Percentiles rank a stretch among this genome's conserved stretches.
These are phyloP conservation scores for Colletotrichum karsti DNA, from an alignment of 2,329 filamentous ascomycete species.

Conservation along the genomic window DNA sequence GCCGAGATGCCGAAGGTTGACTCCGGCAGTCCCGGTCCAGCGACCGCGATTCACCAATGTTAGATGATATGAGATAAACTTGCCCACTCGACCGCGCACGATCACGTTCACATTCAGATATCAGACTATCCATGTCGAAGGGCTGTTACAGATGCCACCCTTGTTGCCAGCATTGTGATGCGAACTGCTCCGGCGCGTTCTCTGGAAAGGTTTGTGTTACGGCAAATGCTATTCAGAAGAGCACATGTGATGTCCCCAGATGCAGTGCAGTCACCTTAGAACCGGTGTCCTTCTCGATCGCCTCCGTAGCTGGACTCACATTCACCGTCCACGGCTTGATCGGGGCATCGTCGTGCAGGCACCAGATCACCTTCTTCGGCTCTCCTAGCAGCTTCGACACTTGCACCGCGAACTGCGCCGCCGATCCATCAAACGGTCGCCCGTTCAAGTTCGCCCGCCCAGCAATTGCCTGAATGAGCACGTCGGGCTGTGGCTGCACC, in stretches of 20 bases:
- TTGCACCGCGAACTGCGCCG: constrained; percentile 3
- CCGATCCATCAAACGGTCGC: constrained; percentile 5
- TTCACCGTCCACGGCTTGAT: constrained; percentile 7
- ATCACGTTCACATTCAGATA: background rate
- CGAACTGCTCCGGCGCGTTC: background rate
- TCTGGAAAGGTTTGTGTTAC: background rate
- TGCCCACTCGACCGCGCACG: background rate
- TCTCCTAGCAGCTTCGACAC: background rate
- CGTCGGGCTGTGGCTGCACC: constrained; percentile 34
- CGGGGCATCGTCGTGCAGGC: constrained; percentile 9
- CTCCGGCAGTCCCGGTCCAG: background rate
- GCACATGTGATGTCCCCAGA: background rate
- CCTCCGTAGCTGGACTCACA: background rate
- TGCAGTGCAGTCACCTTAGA: background rate
- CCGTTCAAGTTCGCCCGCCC: constrained; percentile 32
- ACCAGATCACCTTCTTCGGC: constrained; percentile 6
- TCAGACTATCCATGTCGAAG: background rate
- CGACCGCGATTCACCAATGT: background rate
- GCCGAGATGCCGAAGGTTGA: too few relatives aligned
- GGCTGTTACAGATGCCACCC: background rate
- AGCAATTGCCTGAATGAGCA: constrained; percentile 33
- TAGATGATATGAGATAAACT: background rate
- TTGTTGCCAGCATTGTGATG: background rate
- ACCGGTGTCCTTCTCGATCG: background rate
- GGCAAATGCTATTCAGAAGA: background rate